A percentile compares a stretch with the other conserved stretches of the same genome.
phyloP scores from a whole-genome alignment of 352 stramenopile genomes.

The Globisporangium spinosum region DNA sequence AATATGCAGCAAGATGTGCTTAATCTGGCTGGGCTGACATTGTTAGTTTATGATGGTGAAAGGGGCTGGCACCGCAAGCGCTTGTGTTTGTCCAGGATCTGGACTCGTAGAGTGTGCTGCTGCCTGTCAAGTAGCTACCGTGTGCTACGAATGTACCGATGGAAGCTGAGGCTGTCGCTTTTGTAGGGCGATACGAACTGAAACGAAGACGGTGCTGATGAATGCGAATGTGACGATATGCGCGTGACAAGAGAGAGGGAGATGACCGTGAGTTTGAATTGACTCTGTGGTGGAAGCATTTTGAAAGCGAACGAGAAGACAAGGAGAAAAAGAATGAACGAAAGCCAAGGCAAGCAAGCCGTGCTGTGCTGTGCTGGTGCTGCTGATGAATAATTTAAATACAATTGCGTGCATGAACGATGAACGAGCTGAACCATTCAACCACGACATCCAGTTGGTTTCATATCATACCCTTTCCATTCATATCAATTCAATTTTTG shows the following conservation, averaged over 20 bases:
- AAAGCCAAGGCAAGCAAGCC: not conserved
- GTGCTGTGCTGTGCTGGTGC: not conserved
- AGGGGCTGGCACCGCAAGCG: constrained; percentile 71
- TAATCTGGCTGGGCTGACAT: not conserved
- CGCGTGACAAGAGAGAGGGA: not conserved
- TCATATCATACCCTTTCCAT: not conserved
- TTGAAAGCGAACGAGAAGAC: constrained; percentile 4
- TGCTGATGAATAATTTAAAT: constrained; percentile 12
- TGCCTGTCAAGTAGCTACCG: not conserved
- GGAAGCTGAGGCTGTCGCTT: not conserved
- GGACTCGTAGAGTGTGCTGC: constrained; percentile 47
- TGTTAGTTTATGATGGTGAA: constrained; percentile 3
- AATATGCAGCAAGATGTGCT: no score
- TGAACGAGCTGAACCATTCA: not conserved
- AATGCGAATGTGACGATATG: not conserved
- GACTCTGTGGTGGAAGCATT: not conserved
- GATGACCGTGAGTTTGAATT: not conserved
- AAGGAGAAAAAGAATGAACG: not conserved
- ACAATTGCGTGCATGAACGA: not conserved
- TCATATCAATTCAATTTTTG: not conserved
- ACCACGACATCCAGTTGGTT: not conserved
- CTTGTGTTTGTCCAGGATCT: constrained; percentile 82
- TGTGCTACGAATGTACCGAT: not conserved
- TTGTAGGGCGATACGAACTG: not conserved
- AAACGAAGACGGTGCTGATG: not conserved